Conservation (phyloP, 768 basidiomycete genomes). For the Coprinopsis sp. region DNA sequence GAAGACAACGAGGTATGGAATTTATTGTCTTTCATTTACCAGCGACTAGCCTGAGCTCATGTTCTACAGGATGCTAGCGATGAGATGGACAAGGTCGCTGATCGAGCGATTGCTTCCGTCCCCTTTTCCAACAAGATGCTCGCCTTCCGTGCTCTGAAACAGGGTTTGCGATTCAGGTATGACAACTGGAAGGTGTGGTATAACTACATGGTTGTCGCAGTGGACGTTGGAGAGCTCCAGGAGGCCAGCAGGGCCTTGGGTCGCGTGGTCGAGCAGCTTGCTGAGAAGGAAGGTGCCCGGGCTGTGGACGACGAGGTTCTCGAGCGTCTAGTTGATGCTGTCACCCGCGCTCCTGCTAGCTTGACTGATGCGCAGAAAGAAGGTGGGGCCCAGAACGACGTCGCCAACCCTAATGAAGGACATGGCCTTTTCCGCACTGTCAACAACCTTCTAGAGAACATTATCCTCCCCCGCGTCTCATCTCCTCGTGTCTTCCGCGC, state of each 20-base stretch:
- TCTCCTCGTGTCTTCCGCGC: conserved; percentile 76
- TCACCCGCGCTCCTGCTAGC: conserved; percentile 51
- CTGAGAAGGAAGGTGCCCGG: conserved; percentile 41
- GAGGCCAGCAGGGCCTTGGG: conserved; percentile 83
- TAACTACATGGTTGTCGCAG: conserved; percentile 91
- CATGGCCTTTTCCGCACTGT: conserved; percentile 66
- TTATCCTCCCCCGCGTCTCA: conserved; percentile 79
- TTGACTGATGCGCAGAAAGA: conserved; percentile 32
- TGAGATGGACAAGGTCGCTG: neutral
- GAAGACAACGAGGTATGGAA: conserved; percentile 25
- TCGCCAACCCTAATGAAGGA: conserved; percentile 55
- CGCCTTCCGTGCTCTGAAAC: conserved; percentile 89
- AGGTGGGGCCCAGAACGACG: conserved; percentile 21
- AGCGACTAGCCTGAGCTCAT: neutral
- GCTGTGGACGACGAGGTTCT: conserved; percentile 84
- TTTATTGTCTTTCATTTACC: conserved; percentile 2
- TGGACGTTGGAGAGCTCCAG: conserved; percentile 89
- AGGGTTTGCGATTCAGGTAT: conserved; percentile 79
- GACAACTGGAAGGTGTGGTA: conserved; percentile 98
- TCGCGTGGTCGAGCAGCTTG: conserved; percentile 77
- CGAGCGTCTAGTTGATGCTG: conserved; percentile 84
- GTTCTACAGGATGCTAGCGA: neutral
- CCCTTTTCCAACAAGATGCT: conserved; percentile 75
- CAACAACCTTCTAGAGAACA: conserved; percentile 65
- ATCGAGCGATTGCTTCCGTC: conserved; percentile 23